Evolutionary conservation across 768 basidiomycete species (phyloP).

Genomic region (Xerocomellus chrysenteron): DNA sequence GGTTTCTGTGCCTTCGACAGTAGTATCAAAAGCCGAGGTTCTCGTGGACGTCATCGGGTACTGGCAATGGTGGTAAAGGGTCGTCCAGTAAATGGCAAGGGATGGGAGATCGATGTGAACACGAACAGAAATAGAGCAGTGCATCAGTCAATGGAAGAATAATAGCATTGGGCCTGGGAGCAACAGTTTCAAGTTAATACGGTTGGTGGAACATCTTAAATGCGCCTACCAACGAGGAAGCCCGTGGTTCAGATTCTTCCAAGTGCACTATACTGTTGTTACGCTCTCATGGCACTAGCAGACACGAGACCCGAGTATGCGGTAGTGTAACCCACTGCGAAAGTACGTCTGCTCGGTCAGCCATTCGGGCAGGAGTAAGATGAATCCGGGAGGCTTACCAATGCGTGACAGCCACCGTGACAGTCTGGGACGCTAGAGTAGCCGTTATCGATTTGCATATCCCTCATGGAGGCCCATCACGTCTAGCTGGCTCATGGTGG

Average conservation of each 20-base stretch:
- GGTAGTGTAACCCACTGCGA: not conserved
- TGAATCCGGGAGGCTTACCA: not conserved
- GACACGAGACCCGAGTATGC: not conserved
- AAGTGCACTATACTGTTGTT: not conserved
- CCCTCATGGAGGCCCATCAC: not conserved
- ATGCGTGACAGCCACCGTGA: not conserved
- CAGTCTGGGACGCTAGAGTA: not conserved
- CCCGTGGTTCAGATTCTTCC: not conserved
- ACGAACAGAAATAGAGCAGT: not conserved
- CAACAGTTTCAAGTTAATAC: not conserved
- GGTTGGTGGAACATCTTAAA: not conserved
- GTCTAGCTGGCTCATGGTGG: not conserved
- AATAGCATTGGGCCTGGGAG: slow-evolving; percentile 7
- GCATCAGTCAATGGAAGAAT: not conserved
- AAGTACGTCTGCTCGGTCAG: not conserved
- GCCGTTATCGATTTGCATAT: not conserved
- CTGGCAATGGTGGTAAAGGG: not conserved
- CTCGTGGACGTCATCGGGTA: slow-evolving; percentile 1
- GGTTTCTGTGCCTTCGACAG: slow-evolving; percentile 10
- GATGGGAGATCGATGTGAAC: not conserved
- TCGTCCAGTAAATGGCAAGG: not conserved
- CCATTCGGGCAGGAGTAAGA: not conserved
- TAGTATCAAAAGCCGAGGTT: slow-evolving; percentile 5
- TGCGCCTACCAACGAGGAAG: not conserved
- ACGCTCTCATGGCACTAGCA: not conserved